Evolutionary conservation across 2,329 filamentous ascomycete species (phyloP).

Genomic region (Rosellinia necatrix): DNA sequence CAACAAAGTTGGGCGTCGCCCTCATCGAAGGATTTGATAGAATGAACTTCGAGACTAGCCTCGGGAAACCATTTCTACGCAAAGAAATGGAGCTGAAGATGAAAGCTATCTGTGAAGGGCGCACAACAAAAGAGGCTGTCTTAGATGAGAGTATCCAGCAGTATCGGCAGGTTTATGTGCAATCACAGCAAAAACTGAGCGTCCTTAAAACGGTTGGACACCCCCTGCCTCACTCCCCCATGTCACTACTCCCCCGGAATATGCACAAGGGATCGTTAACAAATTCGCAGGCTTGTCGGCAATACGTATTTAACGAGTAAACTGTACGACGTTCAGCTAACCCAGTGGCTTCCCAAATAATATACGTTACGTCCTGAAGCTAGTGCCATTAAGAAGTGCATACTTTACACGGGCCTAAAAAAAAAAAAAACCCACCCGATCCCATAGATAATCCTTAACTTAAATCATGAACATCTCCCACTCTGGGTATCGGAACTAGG

Average conservation of each 20-base stretch:
- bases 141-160: conserved; percentile 82
- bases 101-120: conserved; percentile 94
- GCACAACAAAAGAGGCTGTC: conserved; percentile 73
- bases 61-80: conserved; percentile 92
- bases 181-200: conserved; percentile 77
- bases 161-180: conserved; percentile 84
- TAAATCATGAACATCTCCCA: neutral
- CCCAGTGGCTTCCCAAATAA: neutral
- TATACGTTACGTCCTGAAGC: neutral
- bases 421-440: neutral
- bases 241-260: neutral
- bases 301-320: conserved; percentile 53
- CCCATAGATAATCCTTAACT: neutral
- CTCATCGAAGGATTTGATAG: conserved; percentile 93
- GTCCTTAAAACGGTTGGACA: conserved; percentile 63
- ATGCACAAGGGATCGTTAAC: conserved; percentile 17
- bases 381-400: neutral
- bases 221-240: too few relatives aligned
- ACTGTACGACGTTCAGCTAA: neutral
- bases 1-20: conserved; percentile 87
- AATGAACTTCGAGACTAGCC: conserved; percentile 88
- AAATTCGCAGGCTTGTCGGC: conserved; percentile 54
- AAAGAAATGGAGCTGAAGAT: conserved; percentile 98
- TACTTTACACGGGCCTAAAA: conserved; percentile 2
- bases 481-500: conserved; percentile 1